A percentile compares a stretch with the other conserved stretches of the same genome.
Conservation (phyloP, 83 land plant genomes). For the Thuja plicata region DNA sequence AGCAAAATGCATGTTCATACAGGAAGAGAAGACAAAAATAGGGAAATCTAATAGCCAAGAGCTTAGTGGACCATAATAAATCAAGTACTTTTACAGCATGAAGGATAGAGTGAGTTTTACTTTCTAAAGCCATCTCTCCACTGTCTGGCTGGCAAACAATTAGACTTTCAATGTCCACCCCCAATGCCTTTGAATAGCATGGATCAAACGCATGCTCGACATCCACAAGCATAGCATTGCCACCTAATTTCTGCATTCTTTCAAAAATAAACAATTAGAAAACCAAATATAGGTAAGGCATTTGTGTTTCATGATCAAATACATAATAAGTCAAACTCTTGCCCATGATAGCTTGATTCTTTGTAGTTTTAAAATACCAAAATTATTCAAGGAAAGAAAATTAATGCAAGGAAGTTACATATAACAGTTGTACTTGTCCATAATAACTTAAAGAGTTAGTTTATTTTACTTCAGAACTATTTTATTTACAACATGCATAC, state of each 20-base stretch:
- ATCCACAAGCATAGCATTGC: constrained; percentile 97
- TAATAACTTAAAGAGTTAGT: too few relatives aligned
- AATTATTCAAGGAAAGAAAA: not conserved
- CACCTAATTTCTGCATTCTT: constrained; percentile 71
- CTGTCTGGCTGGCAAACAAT: constrained; percentile 97
- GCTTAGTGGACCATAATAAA: not conserved
- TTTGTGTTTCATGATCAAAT: not conserved
- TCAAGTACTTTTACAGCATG: not conserved
- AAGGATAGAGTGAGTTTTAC: constrained; percentile 35
- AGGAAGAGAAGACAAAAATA: not conserved
- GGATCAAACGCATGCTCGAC: constrained; percentile 99
- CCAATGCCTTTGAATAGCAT: constrained; percentile 81
- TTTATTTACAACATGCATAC: too few relatives aligned
- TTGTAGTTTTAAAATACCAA: not conserved
- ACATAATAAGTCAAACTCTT: not conserved
- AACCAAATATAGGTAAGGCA: not conserved
- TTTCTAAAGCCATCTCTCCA: constrained; percentile 98
- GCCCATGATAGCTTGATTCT: not conserved
- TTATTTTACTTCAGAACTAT: too few relatives aligned
- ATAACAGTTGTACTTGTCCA: not conserved
- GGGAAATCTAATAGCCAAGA: not conserved
- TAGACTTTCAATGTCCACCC: constrained; percentile 91
- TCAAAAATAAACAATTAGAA: constrained; percentile 5
- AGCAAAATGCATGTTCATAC: not conserved
- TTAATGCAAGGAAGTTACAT: not conserved